Evolutionary conservation across 176 grass and related monocot species (phyloP).

Genomic region (Paspalum notatum): DNA sequence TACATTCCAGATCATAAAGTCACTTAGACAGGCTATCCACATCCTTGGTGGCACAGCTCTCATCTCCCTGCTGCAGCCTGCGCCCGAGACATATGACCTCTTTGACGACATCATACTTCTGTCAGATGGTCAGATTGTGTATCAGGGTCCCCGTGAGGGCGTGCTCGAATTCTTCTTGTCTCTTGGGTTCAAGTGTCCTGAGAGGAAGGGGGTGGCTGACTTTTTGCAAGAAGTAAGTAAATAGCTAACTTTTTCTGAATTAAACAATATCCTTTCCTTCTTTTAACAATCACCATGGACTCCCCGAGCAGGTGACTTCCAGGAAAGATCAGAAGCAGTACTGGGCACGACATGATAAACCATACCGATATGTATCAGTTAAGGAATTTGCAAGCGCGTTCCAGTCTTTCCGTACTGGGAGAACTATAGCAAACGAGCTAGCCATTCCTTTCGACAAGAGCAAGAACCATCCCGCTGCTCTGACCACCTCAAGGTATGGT

Average conservation of each 20-base stretch:
- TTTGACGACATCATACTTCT: constrained; percentile 94
- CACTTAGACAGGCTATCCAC: constrained; percentile 84
- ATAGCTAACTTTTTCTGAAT: background rate
- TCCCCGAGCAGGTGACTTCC: constrained; percentile 54
- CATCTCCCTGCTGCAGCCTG: constrained; percentile 89
- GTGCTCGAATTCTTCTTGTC: constrained; percentile 90
- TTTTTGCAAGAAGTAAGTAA: constrained; percentile 88
- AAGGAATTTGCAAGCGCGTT: constrained; percentile 64
- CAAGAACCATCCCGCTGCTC: constrained; percentile 75
- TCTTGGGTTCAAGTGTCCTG: constrained; percentile 85
- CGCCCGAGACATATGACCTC: constrained; percentile 88
- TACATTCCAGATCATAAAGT: constrained; percentile 96
- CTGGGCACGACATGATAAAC: constrained; percentile 48
- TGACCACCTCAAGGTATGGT: constrained; percentile 80
- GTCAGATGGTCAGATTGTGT: constrained; percentile 83
- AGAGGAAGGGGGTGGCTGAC: constrained; percentile 88
- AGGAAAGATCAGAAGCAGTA: constrained; percentile 92
- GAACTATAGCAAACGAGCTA: constrained; percentile 52
- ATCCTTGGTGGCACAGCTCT: constrained; percentile 82
- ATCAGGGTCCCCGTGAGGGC: constrained; percentile 74
- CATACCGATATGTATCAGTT: constrained; percentile 69
- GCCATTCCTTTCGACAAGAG: constrained; percentile 66
- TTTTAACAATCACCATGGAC: background rate
- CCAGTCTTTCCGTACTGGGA: constrained; percentile 68
- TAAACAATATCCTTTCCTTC: background rate